Percentiles rank a stretch among this genome's conserved stretches.
phyloP scores from a whole-genome alignment of 768 basidiomycete species.

The Pleurotus pulmonarius region DNA sequence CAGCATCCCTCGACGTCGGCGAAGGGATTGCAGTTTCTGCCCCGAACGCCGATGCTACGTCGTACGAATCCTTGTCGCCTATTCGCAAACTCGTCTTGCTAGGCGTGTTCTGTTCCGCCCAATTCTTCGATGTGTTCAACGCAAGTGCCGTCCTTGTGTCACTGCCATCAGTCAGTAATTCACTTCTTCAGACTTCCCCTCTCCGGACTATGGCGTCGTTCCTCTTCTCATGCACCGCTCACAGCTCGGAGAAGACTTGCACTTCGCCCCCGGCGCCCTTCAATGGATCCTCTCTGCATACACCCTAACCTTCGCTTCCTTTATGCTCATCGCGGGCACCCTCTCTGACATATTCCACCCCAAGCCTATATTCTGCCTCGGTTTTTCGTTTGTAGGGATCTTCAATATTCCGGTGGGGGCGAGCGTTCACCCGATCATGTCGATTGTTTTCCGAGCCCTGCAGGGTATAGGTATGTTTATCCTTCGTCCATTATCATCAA shows the following conservation, averaged over 20 bases:
- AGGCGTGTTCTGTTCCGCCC: neutral
- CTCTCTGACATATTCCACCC: constrained; percentile 17
- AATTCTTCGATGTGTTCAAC: constrained; percentile 4
- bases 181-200: too few species aligned
- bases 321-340: constrained; percentile 17
- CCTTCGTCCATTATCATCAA: neutral
- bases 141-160: neutral
- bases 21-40: too few species aligned
- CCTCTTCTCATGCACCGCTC: too few species aligned
- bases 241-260: neutral
- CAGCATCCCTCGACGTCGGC: too few species aligned
- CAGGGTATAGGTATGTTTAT: constrained; percentile 12
- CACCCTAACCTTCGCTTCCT: constrained; percentile 38
- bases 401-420: constrained; percentile 7
- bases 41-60: too few species aligned
- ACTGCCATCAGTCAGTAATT: neutral
- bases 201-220: too few species aligned
- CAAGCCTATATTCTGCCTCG: constrained; percentile 16
- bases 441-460: constrained; percentile 11
- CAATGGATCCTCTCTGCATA: constrained; percentile 40
- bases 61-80: neutral
- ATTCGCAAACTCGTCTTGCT: neutral
- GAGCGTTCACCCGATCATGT: constrained; percentile 7
- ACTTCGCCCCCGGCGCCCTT: neutral
- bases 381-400: constrained; percentile 9